Conservation (phyloP, 768 basidiomycete species). For the Phlegmacium glaucopus region DNA sequence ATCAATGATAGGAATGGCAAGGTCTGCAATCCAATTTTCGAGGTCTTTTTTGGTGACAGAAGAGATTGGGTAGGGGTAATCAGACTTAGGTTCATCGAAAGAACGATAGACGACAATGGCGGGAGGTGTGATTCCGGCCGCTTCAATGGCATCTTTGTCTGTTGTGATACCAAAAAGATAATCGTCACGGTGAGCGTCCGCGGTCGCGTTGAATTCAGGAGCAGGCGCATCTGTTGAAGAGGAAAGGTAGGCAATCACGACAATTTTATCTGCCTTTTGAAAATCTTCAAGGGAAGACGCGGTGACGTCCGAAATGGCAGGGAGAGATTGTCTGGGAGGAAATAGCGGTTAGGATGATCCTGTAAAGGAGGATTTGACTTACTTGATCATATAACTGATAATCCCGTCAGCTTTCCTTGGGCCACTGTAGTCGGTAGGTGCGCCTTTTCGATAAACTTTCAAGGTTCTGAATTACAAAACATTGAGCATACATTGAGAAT, state of each 20-base stretch:
- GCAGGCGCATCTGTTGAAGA: constrained; percentile 69
- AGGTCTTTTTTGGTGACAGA: constrained; percentile 60
- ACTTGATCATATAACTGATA: constrained; percentile 96
- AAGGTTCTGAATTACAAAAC: constrained; percentile 55
- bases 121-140: constrained; percentile 74
- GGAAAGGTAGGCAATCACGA: constrained; percentile 80
- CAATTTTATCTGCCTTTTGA: constrained; percentile 84
- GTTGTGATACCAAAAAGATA: constrained; percentile 89
- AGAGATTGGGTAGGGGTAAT: constrained; percentile 62
- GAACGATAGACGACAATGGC: constrained; percentile 88
- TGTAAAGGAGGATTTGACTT: constrained; percentile 21
- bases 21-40: constrained; percentile 74
- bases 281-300: constrained; percentile 78
- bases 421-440: constrained; percentile 76
- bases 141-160: constrained; percentile 64
- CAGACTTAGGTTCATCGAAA: constrained; percentile 80
- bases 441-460: constrained; percentile 89
- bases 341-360: constrained; percentile 5
- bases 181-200: constrained; percentile 86
- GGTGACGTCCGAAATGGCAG: constrained; percentile 85
- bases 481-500: background rate
- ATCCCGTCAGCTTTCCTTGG: constrained; percentile 96
- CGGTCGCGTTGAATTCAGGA: constrained; percentile 72
- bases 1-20: constrained; percentile 85
- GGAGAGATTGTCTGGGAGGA: constrained; percentile 73